A percentile compares a stretch with the other conserved stretches of the same genome.
phyloP scores from a whole-genome alignment of 176 grass and related monocot species.

The Carex kokanica region DNA sequence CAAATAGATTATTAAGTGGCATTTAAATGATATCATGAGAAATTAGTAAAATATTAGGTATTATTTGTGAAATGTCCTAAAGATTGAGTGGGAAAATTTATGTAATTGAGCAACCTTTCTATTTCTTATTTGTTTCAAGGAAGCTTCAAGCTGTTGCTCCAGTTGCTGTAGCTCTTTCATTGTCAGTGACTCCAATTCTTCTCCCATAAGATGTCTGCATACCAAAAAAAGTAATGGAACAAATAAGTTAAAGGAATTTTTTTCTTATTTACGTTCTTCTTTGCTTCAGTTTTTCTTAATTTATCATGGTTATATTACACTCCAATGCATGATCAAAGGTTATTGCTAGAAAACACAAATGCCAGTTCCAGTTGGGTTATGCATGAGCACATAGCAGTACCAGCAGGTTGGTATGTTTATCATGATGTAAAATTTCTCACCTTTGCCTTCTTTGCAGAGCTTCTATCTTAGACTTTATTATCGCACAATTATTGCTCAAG shows the following conservation, averaged over 20 bases:
- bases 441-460: slow-evolving; percentile 71
- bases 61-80: slow-evolving; percentile 5
- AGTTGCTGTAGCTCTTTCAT: slow-evolving; percentile 73
- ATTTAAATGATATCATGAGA: neutral
- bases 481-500: slow-evolving; percentile 53
- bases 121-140: slow-evolving; percentile 81
- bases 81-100: neutral
- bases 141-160: slow-evolving; percentile 75
- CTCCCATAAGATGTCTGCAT: slow-evolving; percentile 75
- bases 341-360: neutral
- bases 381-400: neutral
- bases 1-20: neutral
- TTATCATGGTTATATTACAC: neutral
- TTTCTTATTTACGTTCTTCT: neutral
- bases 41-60: slow-evolving; percentile 6
- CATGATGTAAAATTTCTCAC: slow-evolving; percentile 25
- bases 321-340: neutral
- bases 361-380: neutral
- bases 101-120: slow-evolving; percentile 58
- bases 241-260: neutral
- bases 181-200: slow-evolving; percentile 59
- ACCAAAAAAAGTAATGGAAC: neutral
- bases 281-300: neutral
- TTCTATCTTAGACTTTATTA: slow-evolving; percentile 58
- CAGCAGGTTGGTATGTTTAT: slow-evolving; percentile 1